A percentile compares a stretch with the other conserved stretches of the same genome.
Evolutionary conservation across 2,329 filamentous ascomycete genomes (phyloP).

Genomic region (Trichoderma endophyticum): DNA sequence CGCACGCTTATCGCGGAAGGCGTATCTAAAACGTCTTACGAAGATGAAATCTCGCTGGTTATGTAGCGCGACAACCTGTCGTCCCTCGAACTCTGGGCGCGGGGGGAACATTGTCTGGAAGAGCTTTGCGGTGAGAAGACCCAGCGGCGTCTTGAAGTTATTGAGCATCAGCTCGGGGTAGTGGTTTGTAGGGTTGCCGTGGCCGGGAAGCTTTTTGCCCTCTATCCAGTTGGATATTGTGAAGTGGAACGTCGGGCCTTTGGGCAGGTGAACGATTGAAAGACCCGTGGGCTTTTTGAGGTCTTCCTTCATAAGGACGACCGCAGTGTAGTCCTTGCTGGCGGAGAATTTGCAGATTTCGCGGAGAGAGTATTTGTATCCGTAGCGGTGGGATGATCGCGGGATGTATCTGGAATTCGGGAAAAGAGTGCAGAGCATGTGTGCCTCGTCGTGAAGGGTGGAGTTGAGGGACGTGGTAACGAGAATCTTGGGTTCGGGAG

Average conservation of each 20-base stretch:
- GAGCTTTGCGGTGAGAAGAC: conserved; percentile 79
- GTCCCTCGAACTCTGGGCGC: conserved; percentile 76
- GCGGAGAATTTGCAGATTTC: conserved; percentile 86
- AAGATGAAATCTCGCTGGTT: conserved; percentile 98
- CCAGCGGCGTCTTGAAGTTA: conserved; percentile 90
- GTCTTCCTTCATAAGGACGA: conserved; percentile 86
- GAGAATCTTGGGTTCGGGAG: conserved; percentile 74
- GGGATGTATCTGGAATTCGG: conserved; percentile 85
- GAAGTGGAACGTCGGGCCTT: conserved; percentile 91
- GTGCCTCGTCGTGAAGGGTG: conserved; percentile 78
- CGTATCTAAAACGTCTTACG: conserved; percentile 81
- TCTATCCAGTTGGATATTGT: conserved; percentile 87
- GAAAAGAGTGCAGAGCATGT: conserved; percentile 76
- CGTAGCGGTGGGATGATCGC: conserved; percentile 76
- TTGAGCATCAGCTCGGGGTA: conserved; percentile 89
- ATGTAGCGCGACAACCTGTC: conserved; percentile 88
- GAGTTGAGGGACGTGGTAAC: conserved; percentile 90
- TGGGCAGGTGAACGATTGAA: conserved; percentile 78
- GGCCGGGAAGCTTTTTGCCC: conserved; percentile 80
- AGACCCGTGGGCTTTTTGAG: conserved; percentile 79
- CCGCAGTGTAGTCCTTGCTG: conserved; percentile 77
- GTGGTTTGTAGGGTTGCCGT: conserved; percentile 84
- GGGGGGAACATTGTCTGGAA: conserved; percentile 64
- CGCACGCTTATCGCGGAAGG: conserved; percentile 83
- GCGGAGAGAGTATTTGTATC: conserved; percentile 85